Conservation (phyloP, 116 monocot species). For the Cymodocea nodosa region DNA sequence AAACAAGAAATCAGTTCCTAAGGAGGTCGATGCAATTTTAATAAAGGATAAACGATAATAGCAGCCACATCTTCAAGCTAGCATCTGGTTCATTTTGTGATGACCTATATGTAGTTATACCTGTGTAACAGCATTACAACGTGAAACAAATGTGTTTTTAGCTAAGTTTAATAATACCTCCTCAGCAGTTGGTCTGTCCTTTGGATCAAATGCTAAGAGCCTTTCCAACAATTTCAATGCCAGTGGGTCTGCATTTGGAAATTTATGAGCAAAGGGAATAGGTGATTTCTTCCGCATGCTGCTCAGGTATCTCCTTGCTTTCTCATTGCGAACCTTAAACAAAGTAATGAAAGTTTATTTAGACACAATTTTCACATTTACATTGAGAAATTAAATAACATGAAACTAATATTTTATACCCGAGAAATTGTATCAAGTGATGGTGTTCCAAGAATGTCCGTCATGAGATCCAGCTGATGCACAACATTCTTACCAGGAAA, state of each 20-base stretch:
- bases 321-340: constrained; percentile 79
- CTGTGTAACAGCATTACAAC: not conserved
- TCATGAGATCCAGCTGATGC: constrained; percentile 69
- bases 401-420: constrained; percentile 16
- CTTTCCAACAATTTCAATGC: constrained; percentile 71
- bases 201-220: constrained; percentile 94
- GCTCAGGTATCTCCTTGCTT: constrained; percentile 82
- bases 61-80: too few species aligned
- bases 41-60: too few species aligned
- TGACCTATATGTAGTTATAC: too few species aligned
- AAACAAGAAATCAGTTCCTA: too few species aligned
- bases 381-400: not conserved
- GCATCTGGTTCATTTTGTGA: too few species aligned
- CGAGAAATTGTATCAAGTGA: constrained; percentile 62
- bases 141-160: not conserved
- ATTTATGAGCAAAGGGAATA: constrained; percentile 69
- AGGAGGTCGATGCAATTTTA: too few species aligned
- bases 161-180: constrained; percentile 34
- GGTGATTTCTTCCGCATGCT: constrained; percentile 82
- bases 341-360: not conserved
- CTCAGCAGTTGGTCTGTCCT: constrained; percentile 85
- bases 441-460: constrained; percentile 77
- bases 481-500: constrained; percentile 84
- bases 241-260: constrained; percentile 83
- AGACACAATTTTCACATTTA: not conserved